phyloP scores from a whole-genome alignment of 179 eudicot genomes.

The Pouteria campechiana region DNA sequence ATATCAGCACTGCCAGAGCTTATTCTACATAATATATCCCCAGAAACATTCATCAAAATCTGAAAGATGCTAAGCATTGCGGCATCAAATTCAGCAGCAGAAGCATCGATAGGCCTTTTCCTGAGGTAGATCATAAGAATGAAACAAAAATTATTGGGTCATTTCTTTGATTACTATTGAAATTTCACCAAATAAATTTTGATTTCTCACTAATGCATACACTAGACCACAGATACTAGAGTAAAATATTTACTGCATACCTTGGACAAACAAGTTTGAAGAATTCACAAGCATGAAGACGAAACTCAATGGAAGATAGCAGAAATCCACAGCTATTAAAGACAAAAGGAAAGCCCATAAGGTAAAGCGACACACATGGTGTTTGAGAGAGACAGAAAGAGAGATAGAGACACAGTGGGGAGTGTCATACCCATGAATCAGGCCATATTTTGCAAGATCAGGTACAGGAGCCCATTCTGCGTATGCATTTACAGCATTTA shows the following conservation, averaged over 20 bases:
- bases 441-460: conserved; percentile 82
- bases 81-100: conserved; percentile 67
- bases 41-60: conserved; percentile 63
- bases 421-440: conserved; percentile 64
- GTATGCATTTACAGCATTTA: conserved; percentile 93
- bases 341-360: no score
- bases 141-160: not conserved
- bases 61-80: conserved; percentile 65
- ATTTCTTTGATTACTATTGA: no score
- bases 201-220: no score
- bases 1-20: conserved; percentile 27
- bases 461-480: conserved; percentile 98
- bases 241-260: conserved; percentile 28
- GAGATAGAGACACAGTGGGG: no score
- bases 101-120: conserved; percentile 77
- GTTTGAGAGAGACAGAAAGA: no score
- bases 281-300: conserved; percentile 95
- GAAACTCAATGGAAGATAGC: conserved; percentile 92
- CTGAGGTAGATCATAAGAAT: conserved; percentile 30
- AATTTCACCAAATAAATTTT: no score
- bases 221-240: no score
- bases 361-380: no score
- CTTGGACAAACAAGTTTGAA: conserved; percentile 86
- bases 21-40: conserved; percentile 65
- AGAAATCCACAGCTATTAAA: conserved; percentile 76